A percentile compares a stretch with the other conserved stretches of the same genome.
Evolutionary conservation across 2,329 filamentous ascomycete species (phyloP).

Genomic region (Paraphaeosphaeria sporulosa): DNA sequence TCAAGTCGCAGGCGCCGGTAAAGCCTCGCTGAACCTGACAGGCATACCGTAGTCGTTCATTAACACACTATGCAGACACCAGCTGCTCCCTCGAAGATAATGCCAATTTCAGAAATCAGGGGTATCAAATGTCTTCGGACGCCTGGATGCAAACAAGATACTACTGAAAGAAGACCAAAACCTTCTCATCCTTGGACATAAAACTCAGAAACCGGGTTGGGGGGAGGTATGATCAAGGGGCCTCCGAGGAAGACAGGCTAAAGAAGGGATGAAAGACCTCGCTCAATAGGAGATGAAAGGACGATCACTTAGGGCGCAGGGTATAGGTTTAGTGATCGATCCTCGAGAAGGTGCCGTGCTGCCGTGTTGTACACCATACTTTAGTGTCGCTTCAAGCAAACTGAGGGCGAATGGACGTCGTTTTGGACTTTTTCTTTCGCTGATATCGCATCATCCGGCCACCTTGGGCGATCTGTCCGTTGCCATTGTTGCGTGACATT

Average conservation of each 20-base stretch:
- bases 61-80: not conserved
- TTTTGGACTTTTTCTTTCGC: constrained; percentile 41
- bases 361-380: not conserved
- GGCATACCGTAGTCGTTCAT: not conserved
- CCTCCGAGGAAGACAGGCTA: not conserved
- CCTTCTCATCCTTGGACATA: too few species aligned
- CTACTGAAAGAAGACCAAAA: not conserved
- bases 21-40: not conserved
- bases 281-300: not conserved
- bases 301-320: not conserved
- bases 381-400: constrained; percentile 1
- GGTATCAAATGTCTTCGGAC: constrained; percentile 15
- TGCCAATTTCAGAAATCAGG: not conserved
- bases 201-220: too few species aligned
- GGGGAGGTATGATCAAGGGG: not conserved
- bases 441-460: constrained; percentile 59
- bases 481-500: constrained; percentile 78
- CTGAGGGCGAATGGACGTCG: constrained; percentile 4
- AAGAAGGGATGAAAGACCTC: not conserved
- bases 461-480: constrained; percentile 61
- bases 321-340: not conserved
- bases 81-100: not conserved
- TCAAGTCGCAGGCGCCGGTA: not conserved
- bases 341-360: not conserved
- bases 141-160: constrained; percentile 4